Evolutionary conservation across 768 basidiomycete genomes (phyloP), one percentile per base, ranked within the genome.

Genomic region (Candolleomyces efflorescens): DNA sequence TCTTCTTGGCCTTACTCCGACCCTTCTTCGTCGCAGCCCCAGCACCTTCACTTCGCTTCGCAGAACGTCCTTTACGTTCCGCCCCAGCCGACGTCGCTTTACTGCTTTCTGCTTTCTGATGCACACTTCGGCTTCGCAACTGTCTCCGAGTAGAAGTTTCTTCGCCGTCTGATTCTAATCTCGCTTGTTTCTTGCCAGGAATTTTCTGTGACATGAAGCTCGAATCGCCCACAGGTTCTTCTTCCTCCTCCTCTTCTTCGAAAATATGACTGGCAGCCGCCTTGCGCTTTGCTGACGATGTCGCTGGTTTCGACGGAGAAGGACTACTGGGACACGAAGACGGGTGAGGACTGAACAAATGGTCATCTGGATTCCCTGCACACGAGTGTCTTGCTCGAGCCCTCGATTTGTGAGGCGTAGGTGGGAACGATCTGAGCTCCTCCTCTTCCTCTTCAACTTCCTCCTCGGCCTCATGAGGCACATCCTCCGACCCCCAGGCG

Each of bases 241-340:
- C 46, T 41, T 47, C 23, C n/a, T 66, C 65, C 7, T 58, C 23
- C 54, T 59, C 62, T 26, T 64, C 60, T 26, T 67, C 64, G 38
- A 63, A 65, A 18, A 56, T 56, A 36, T 64, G 62, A 15, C 67
- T 59, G 11, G 45, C 49, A 61, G 51, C 55, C n/a, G 45, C 50
- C 20, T 61, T 63, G 23, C 58, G 60, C 59, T 65, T 63, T 27
- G 38, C 47, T 24, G 59, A 59, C 38, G 46, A 45, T 13, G 51
- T 45, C 9, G 48, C 37, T 2, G 53, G 65, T 56, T 76, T 79
- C 23, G 70, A 56, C 10, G 76, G 75, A 2, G 75, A 77, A 7
- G 77, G 76, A 1, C 70, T 71, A 52, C 69, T 72, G 10, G 68
- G 67, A 44, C 70, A 55, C 1, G 73, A 71, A 3, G 68, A 66